These are phyloP conservation scores for Tuber umbilicatum DNA, from an alignment of 495 filamentous ascomycete species.

Conservation along the genomic window DNA sequence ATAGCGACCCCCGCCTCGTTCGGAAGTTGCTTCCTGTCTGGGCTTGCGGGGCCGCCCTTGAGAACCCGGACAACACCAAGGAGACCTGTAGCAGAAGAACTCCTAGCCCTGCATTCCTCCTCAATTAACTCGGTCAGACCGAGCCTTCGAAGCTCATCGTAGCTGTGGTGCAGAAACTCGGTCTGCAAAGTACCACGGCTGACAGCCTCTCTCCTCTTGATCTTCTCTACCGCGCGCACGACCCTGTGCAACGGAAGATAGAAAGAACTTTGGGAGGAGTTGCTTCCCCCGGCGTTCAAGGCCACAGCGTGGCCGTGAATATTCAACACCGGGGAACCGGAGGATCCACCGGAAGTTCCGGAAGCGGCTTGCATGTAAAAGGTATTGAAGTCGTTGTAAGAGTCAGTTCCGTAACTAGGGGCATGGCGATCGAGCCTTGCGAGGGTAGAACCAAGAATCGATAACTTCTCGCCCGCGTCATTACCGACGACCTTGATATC, in stretches of 20 bases:
- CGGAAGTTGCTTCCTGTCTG: conserved; percentile 13
- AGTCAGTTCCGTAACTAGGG: conserved; percentile 40
- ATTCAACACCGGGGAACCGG: conserved; percentile 40
- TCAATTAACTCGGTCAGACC: conserved; percentile 37
- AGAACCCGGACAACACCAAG: conserved; percentile 38
- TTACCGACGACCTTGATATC: conserved; percentile 43
- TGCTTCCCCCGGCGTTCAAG: conserved; percentile 41
- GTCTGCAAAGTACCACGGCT: conserved; percentile 41
- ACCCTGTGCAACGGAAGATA: conserved; percentile 41
- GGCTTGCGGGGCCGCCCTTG: conserved; percentile 38
- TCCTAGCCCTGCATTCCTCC: conserved; percentile 34
- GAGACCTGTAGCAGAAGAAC: conserved; percentile 33
- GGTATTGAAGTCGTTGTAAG: conserved; percentile 42
- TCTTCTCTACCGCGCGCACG: conserved; percentile 41
- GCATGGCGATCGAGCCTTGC: conserved; percentile 41
- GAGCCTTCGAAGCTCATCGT: conserved; percentile 40
- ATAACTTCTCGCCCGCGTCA: conserved; percentile 41
- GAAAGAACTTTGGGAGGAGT: conserved; percentile 42
- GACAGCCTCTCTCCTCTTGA: conserved; percentile 36
- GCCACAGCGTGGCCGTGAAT: conserved; percentile 41
- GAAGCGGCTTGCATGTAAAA: conserved; percentile 44
- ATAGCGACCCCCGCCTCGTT: conserved; percentile 11
- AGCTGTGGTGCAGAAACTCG: conserved; percentile 39
- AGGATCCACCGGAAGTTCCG: conserved; percentile 42
- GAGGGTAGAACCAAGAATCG: conserved; percentile 41